Conservation (phyloP, 1,284 basidiomycete species). For the Ceratobasidium sp. region DNA sequence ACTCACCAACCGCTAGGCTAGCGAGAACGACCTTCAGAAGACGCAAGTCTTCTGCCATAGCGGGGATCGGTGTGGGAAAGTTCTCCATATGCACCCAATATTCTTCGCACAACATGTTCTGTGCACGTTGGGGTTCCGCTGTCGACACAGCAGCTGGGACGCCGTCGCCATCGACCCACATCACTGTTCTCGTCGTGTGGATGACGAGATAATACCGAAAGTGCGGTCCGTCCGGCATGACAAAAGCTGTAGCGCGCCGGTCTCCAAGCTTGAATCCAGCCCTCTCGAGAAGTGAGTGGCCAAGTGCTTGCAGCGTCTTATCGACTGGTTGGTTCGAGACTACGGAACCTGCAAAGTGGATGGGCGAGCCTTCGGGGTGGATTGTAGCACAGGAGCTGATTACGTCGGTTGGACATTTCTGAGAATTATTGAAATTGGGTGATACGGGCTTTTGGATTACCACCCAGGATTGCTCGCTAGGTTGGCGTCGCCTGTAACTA, state of each 20-base stretch:
- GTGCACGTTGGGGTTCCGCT: background rate
- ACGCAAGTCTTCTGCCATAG: background rate
- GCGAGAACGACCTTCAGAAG: background rate
- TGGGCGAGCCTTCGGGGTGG: too few species aligned
- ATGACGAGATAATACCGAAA: slow-evolving; percentile 7
- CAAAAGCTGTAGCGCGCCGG: background rate
- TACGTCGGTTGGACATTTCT: too few species aligned
- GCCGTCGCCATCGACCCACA: background rate
- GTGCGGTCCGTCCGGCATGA: background rate
- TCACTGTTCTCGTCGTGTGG: background rate
- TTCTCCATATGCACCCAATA: too few species aligned
- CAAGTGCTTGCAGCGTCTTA: background rate
- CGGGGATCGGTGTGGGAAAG: background rate
- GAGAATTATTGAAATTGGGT: too few species aligned
- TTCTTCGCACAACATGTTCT: slow-evolving; percentile 7
- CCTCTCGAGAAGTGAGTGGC: too few species aligned
- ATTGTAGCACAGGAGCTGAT: too few species aligned
- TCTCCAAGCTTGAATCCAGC: background rate
- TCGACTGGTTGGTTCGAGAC: background rate
- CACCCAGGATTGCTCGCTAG: too few species aligned
- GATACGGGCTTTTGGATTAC: too few species aligned
- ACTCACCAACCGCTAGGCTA: background rate
- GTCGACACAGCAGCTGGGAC: background rate
- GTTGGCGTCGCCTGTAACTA: too few species aligned
- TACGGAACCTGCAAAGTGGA: too few species aligned